Percentiles rank a stretch among this genome's conserved stretches.
phyloP scores from a whole-genome alignment of 2,329 filamentous ascomycete species.

The Mollisia scopiformis region DNA sequence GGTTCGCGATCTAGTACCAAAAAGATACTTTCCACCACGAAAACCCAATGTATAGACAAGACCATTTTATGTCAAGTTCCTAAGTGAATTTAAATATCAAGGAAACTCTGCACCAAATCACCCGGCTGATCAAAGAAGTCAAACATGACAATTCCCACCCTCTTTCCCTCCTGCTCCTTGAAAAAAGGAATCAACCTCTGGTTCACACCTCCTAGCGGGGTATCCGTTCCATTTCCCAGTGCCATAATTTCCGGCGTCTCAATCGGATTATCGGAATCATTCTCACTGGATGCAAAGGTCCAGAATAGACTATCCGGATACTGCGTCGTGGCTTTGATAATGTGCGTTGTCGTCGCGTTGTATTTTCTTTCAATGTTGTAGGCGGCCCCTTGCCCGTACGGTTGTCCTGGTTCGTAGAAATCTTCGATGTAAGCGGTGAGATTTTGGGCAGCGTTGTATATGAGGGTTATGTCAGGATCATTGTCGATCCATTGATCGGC shows the following conservation, averaged over 20 bases:
- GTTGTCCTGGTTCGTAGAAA: slow-evolving; percentile 46
- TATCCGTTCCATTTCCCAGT: slow-evolving; percentile 44
- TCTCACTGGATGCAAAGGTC: slow-evolving; percentile 49
- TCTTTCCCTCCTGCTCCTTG: slow-evolving; percentile 41
- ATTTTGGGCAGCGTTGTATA: slow-evolving; percentile 43
- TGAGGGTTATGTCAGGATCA: slow-evolving; percentile 41
- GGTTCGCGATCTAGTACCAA: no score
- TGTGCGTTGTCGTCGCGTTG: slow-evolving; percentile 44
- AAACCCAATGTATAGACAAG: no score
- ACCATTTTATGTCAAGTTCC: background rate
- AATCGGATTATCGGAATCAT: slow-evolving; percentile 41
- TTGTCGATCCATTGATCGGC: slow-evolving; percentile 49
- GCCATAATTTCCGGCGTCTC: slow-evolving; percentile 50
- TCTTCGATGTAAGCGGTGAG: slow-evolving; percentile 52
- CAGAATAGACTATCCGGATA: slow-evolving; percentile 47
- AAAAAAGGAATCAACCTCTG: slow-evolving; percentile 43
- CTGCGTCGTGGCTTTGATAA: slow-evolving; percentile 41
- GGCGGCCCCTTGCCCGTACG: slow-evolving; percentile 34
- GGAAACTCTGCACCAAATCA: slow-evolving; percentile 43
- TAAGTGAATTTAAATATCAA: slow-evolving; percentile 31
- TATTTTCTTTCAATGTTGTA: slow-evolving; percentile 48
- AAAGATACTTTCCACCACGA: no score
- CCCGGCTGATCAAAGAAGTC: slow-evolving; percentile 51
- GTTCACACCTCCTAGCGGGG: slow-evolving; percentile 48
- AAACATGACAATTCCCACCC: slow-evolving; percentile 55